These are phyloP conservation scores for Boletus tylopilopsis DNA, from an alignment of 768 basidiomycete genomes.

Conservation along the genomic window DNA sequence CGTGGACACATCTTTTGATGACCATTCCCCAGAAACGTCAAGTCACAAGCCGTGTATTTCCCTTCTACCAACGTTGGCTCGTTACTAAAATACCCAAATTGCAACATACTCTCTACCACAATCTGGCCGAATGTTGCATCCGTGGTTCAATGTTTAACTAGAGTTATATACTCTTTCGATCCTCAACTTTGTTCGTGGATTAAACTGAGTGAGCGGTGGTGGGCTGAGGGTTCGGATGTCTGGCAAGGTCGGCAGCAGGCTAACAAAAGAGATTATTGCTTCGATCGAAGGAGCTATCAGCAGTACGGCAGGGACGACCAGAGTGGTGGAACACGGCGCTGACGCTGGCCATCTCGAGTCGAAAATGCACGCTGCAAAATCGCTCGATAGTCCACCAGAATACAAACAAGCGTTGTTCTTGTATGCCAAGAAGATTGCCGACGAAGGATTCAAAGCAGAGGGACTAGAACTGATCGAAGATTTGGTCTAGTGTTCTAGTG, in stretches of 20 bases:
- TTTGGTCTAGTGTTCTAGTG: slow-evolving; percentile 88
- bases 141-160: slow-evolving; percentile 70
- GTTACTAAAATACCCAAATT: slow-evolving; percentile 55
- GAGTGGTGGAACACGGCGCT: slow-evolving; percentile 81
- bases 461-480: slow-evolving; percentile 91
- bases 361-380: slow-evolving; percentile 65
- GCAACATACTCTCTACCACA: slow-evolving; percentile 56
- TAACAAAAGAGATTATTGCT: slow-evolving; percentile 53
- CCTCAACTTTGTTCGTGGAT: slow-evolving; percentile 61
- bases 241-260: slow-evolving; percentile 72
- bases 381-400: slow-evolving; percentile 80
- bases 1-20: slow-evolving; percentile 1
- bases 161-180: slow-evolving; percentile 84
- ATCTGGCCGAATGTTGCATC: slow-evolving; percentile 81
- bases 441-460: slow-evolving; percentile 84
- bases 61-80: slow-evolving; percentile 61
- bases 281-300: slow-evolving; percentile 53
- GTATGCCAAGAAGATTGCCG: slow-evolving; percentile 83
- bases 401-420: slow-evolving; percentile 71
- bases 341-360: slow-evolving; percentile 86
- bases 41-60: slow-evolving; percentile 61
- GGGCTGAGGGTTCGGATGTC: slow-evolving; percentile 74
- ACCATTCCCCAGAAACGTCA: slow-evolving; percentile 63
- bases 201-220: slow-evolving; percentile 79
- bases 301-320: slow-evolving; percentile 50